phyloP scores from a whole-genome alignment of 2,329 filamentous ascomycete genomes.

The Aureobasidium pullulans region DNA sequence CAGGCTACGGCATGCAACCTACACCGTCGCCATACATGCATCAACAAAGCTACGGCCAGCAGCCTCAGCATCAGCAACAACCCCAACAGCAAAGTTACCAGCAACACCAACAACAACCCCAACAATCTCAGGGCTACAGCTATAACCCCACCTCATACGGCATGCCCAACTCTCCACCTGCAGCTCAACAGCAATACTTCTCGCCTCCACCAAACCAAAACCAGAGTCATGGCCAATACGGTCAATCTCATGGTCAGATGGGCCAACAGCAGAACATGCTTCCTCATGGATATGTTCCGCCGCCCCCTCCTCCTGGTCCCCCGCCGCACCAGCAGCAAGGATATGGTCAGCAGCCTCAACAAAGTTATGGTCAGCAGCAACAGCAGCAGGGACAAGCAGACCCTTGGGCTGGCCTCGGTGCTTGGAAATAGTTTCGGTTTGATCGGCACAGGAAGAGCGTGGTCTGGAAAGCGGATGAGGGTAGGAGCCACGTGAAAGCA shows the following conservation, averaged over 20 bases:
- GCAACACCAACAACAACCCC: conserved; percentile 2
- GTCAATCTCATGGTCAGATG: conserved; percentile 18
- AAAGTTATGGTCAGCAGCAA: conserved; percentile 33
- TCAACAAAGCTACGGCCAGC: background rate
- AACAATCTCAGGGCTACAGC: conserved; percentile 6
- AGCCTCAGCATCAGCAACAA: conserved; percentile 1
- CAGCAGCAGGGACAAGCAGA: conserved; percentile 40
- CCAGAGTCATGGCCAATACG: conserved; percentile 26
- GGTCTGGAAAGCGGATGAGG: background rate
- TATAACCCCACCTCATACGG: conserved; percentile 44
- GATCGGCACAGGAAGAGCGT: background rate
- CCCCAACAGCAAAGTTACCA: conserved; percentile 12
- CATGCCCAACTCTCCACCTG: conserved; percentile 41
- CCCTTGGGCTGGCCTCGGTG: conserved; percentile 64
- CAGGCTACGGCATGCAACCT: conserved; percentile 32
- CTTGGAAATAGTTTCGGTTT: conserved; percentile 50
- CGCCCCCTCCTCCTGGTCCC: conserved; percentile 59
- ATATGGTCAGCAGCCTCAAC: conserved; percentile 31
- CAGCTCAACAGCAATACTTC: conserved; percentile 45
- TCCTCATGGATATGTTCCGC: conserved; percentile 59
- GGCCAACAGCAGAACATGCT: conserved; percentile 28
- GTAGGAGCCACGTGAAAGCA: too few species aligned
- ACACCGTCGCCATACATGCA: conserved; percentile 14
- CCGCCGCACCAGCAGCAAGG: conserved; percentile 47
- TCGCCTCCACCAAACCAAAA: conserved; percentile 37